These are phyloP conservation scores for Populus hybrid DNA, from an alignment of 441 rosid species.

Conservation along the genomic window DNA sequence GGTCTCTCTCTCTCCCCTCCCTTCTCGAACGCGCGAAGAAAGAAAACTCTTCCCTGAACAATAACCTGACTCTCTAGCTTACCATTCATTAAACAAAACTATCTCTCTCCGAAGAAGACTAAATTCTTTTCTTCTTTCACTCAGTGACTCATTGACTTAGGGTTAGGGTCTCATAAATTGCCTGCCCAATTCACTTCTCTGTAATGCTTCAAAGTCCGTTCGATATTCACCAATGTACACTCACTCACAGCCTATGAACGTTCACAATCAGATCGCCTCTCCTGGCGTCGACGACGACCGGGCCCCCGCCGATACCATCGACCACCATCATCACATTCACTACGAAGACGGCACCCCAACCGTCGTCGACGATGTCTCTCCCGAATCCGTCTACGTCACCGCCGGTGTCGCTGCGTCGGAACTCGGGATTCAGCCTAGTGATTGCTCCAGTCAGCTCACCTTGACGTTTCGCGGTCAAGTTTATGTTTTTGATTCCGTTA, in stretches of 20 bases:
- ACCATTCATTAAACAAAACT: not conserved
- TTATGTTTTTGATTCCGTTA: conserved; percentile 83
- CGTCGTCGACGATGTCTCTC: conserved; percentile 58
- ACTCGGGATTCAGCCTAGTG: conserved; percentile 31
- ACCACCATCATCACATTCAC: conserved; percentile 37
- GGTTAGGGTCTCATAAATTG: conserved; percentile 32
- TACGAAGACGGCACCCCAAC: conserved; percentile 47
- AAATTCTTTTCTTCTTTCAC: not conserved
- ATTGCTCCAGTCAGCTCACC: conserved; percentile 66
- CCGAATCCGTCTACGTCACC: conserved; percentile 49
- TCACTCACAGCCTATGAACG: conserved; percentile 56
- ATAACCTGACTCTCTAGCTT: not conserved
- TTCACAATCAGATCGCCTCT: conserved; percentile 47
- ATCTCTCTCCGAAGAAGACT: not conserved
- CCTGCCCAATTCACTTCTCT: not conserved
- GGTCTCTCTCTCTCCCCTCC: not conserved
- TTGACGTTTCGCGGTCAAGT: conserved; percentile 94
- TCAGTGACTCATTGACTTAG: conserved; percentile 10
- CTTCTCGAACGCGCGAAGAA: not conserved
- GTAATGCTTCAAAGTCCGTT: conserved; percentile 15
- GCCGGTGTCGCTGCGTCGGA: conserved; percentile 32
- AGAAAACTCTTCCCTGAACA: not conserved
- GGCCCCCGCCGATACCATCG: conserved; percentile 36
- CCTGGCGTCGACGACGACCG: conserved; percentile 47
- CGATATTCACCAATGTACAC: conserved; percentile 51